A percentile compares a stretch with the other conserved stretches of the same genome.
phyloP scores from a whole-genome alignment of 2,329 filamentous ascomycete genomes.

The Podosphaera fusca region DNA sequence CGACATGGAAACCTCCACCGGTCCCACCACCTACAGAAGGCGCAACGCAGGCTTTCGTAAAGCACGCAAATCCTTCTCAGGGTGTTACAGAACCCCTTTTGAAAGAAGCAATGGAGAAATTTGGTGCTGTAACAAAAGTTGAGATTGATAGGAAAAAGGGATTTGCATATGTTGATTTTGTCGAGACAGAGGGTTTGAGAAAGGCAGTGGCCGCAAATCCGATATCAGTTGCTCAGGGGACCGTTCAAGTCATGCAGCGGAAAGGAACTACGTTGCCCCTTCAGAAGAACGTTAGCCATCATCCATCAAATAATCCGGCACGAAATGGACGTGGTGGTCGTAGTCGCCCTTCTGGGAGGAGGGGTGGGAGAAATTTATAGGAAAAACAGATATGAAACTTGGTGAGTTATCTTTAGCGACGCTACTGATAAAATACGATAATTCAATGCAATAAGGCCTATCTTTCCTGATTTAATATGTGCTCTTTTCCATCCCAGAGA shows the following conservation, averaged over 20 bases:
- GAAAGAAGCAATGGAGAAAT: constrained; percentile 47
- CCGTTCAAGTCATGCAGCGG: constrained; percentile 67
- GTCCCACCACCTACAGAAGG: constrained; percentile 19
- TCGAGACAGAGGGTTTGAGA: constrained; percentile 43
- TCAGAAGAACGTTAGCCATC: constrained; percentile 36
- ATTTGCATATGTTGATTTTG: constrained; percentile 82
- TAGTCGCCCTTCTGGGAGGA: background rate
- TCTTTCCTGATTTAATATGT: no score
- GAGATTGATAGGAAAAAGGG: constrained; percentile 91
- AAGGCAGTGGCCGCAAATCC: constrained; percentile 68
- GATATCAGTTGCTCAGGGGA: constrained; percentile 59
- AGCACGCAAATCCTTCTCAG: constrained; percentile 71
- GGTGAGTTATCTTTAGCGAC: no score
- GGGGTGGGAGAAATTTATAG: constrained; percentile 6
- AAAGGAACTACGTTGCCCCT: constrained; percentile 64
- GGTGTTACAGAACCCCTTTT: constrained; percentile 70
- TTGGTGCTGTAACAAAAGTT: constrained; percentile 53
- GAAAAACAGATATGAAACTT: background rate
- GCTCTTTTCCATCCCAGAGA: no score
- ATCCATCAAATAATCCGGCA: constrained; percentile 5
- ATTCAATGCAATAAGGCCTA: no score
- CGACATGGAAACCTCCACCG: constrained; percentile 13
- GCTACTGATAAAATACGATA: no score
- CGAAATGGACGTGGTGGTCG: constrained; percentile 8
- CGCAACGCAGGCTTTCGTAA: constrained; percentile 49